These are phyloP conservation scores for Cryptococcus sp. DNA, from an alignment of 1,284 basidiomycete species.

Conservation along the genomic window DNA sequence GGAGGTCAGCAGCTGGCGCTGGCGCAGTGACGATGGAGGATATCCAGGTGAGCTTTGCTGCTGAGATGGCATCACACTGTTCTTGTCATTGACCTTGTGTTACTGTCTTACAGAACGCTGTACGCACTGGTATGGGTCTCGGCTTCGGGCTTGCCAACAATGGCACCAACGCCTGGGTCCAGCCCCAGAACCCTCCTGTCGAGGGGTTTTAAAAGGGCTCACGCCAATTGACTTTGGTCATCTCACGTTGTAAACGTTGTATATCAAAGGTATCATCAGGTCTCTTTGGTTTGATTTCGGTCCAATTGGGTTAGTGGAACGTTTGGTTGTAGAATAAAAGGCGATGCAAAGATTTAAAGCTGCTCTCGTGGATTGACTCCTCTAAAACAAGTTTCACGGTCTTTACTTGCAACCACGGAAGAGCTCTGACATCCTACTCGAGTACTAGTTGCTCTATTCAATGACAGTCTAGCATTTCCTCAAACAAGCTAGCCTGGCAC, in stretches of 20 bases:
- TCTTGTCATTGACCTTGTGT: slow-evolving; percentile 1
- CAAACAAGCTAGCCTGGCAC: too few species aligned
- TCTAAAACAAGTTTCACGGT: too few species aligned
- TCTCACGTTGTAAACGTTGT: not conserved
- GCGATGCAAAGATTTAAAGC: too few species aligned
- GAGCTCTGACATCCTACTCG: too few species aligned
- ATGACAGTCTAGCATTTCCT: too few species aligned
- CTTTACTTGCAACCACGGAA: too few species aligned
- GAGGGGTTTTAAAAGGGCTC: slow-evolving; percentile 15
- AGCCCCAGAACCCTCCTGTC: slow-evolving; percentile 8
- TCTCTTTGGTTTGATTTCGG: not conserved
- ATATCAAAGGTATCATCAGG: not conserved
- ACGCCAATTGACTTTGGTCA: not conserved
- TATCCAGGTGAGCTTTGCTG: slow-evolving; percentile 7
- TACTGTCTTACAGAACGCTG: slow-evolving; percentile 18
- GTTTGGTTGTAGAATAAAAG: too few species aligned
- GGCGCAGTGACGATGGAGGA: slow-evolving; percentile 8
- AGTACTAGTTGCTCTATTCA: too few species aligned
- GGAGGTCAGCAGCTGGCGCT: slow-evolving; percentile 1
- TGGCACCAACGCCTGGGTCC: slow-evolving; percentile 2
- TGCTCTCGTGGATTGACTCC: too few species aligned
- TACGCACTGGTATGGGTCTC: slow-evolving; percentile 31
- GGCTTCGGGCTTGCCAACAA: slow-evolving; percentile 21
- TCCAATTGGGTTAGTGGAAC: not conserved
- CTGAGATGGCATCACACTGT: slow-evolving; percentile 7